Percentiles rank a stretch among this genome's conserved stretches.
Conservation (phyloP, 345 rosid species). For the Ailanthus altissimus region DNA sequence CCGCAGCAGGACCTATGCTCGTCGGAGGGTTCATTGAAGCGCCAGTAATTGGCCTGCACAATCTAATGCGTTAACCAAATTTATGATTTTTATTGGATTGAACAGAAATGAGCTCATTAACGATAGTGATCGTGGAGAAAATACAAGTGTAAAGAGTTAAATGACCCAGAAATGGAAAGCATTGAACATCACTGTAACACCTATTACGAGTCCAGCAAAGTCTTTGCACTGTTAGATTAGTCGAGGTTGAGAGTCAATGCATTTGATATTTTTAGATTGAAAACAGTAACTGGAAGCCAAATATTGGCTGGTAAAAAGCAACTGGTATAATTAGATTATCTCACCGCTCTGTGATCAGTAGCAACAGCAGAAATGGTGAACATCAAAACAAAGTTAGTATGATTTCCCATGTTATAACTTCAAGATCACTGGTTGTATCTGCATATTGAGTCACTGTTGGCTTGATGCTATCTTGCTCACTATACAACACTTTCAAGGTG, state of each 20-base stretch:
- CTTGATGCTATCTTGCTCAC: conserved; percentile 24
- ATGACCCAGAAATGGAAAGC: conserved; percentile 50
- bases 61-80: background rate
- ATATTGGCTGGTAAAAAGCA: background rate
- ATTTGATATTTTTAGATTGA: background rate
- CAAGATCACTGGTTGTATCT: conserved; percentile 42
- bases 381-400: conserved; percentile 44
- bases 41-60: conserved; percentile 54
- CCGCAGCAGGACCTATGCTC: conserved; percentile 56
- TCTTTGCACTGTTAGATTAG: conserved; percentile 34
- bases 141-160: background rate
- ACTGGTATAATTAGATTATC: background rate
- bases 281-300: background rate
- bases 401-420: conserved; percentile 56
- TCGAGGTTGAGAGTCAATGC: background rate
- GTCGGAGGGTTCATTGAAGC: conserved; percentile 66
- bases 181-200: conserved; percentile 38
- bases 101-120: background rate
- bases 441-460: conserved; percentile 35
- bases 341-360: conserved; percentile 52
- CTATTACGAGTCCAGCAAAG: conserved; percentile 41
- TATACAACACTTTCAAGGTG: conserved; percentile 38
- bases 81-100: background rate
- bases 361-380: conserved; percentile 40
- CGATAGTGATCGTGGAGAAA: background rate